Evolutionary conservation across 2,329 filamentous ascomycete genomes (phyloP).

Genomic region (Orbilia blumenaviensis): DNA sequence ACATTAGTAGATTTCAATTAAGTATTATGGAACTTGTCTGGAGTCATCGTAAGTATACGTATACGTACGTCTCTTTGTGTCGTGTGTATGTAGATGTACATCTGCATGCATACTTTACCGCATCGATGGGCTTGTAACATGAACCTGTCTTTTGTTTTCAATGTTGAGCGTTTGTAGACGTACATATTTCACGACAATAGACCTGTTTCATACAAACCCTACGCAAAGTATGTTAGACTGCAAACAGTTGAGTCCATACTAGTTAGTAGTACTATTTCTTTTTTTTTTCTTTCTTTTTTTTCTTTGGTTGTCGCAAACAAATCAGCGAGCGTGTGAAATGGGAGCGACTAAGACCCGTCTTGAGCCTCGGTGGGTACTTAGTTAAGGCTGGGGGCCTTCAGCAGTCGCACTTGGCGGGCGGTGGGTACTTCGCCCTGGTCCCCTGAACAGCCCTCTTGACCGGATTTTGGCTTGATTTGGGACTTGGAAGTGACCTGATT

Average conservation of each 20-base stretch:
- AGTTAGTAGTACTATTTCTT: too few species aligned
- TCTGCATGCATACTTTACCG: too few species aligned
- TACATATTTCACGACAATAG: slow-evolving; percentile 22
- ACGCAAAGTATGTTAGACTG: too few species aligned
- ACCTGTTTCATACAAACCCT: slow-evolving; percentile 7
- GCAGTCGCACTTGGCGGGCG: slow-evolving; percentile 24
- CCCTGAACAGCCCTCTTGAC: slow-evolving; percentile 23
- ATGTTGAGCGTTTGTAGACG: too few species aligned
- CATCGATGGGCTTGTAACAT: slow-evolving; percentile 28
- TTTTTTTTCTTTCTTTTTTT: too few species aligned
- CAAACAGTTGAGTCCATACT: too few species aligned
- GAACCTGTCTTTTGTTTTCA: not conserved
- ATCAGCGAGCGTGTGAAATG: not conserved
- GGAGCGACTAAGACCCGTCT: too few species aligned
- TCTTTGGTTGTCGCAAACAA: slow-evolving; percentile 5
- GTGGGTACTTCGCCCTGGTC: slow-evolving; percentile 29
- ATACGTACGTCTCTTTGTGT: too few species aligned
- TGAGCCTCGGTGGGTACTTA: slow-evolving; percentile 12
- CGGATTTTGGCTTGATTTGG: not conserved
- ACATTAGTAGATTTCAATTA: too few species aligned
- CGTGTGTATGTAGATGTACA: not conserved
- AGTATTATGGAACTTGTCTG: too few species aligned
- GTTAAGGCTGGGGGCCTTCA: slow-evolving; percentile 18
- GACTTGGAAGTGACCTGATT: not conserved
- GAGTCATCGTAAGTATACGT: too few species aligned